Percentiles rank a stretch among this genome's conserved stretches.
These are phyloP conservation scores for Plasmodium vinckei DNA, from an alignment of 169 alveolate species.

Conservation along the genomic window DNA sequence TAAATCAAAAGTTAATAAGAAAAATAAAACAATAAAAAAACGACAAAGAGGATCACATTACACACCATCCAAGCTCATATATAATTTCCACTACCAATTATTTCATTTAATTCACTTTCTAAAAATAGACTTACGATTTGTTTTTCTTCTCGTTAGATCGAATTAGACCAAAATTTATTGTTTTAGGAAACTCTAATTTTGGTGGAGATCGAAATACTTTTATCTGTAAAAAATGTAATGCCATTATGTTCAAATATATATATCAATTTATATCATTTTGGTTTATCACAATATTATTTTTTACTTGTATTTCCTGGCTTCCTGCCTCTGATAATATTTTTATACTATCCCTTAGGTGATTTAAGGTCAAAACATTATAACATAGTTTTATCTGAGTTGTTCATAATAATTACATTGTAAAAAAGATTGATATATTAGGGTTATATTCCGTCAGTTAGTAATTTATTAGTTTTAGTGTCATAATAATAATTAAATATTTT, in stretches of 20 bases:
- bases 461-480: too few relatives aligned
- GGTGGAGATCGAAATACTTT: conserved; percentile 50
- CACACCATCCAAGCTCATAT: too few relatives aligned
- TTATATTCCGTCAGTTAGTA: too few relatives aligned
- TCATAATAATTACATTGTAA: neutral
- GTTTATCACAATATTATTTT: conserved; percentile 7
- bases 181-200: conserved; percentile 27
- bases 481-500: neutral
- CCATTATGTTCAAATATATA: neutral
- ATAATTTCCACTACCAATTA: neutral
- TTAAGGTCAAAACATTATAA: conserved; percentile 44
- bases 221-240: conserved; percentile 23
- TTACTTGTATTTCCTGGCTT: conserved; percentile 43
- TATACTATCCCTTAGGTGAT: conserved; percentile 43
- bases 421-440: neutral
- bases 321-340: conserved; percentile 65
- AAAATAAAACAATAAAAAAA: conserved; percentile 1
- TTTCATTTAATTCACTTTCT: conserved; percentile 1
- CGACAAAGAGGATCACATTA: neutral
- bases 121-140: conserved; percentile 42
- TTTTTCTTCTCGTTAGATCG: conserved; percentile 58
- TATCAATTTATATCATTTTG: neutral
- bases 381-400: conserved; percentile 44
- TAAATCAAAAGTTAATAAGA: neutral
- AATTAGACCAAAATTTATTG: conserved; percentile 53